A percentile compares a stretch with the other conserved stretches of the same genome.
phyloP scores from a whole-genome alignment of 306 rosid genomes.

The Comarum palustre region DNA sequence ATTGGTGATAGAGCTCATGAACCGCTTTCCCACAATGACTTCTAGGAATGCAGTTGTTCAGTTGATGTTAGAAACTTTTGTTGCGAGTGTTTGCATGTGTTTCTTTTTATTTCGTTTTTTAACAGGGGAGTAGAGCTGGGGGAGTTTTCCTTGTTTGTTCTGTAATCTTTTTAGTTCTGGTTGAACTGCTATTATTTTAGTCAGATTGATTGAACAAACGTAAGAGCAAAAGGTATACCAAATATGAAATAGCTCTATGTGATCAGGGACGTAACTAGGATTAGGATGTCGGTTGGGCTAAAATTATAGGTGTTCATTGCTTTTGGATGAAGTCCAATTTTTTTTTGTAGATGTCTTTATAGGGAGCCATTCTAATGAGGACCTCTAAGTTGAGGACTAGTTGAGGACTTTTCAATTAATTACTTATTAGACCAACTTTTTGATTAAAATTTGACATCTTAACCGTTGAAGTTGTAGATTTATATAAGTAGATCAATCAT shows the following conservation, averaged over 20 bases:
- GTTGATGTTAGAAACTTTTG: neutral
- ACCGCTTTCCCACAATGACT: slow-evolving; percentile 42
- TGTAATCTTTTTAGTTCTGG: neutral
- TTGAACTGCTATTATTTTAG: slow-evolving; percentile 6
- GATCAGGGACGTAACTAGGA: too few species aligned
- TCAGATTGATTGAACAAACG: neutral
- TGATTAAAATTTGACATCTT: too few species aligned
- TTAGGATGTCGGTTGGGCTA: too few species aligned
- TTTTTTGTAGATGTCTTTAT: too few species aligned
- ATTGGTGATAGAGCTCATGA: slow-evolving; percentile 53
- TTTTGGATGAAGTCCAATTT: too few species aligned
- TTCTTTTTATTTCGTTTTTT: neutral
- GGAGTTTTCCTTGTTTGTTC: neutral
- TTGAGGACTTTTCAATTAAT: too few species aligned
- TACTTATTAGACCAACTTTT: too few species aligned
- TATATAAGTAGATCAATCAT: too few species aligned
- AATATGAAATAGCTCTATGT: neutral
- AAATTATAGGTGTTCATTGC: too few species aligned
- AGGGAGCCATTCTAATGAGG: too few species aligned
- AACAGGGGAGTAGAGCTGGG: neutral
- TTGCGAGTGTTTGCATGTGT: neutral
- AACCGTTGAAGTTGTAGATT: too few species aligned
- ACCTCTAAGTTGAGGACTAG: too few species aligned
- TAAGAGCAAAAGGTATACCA: neutral
- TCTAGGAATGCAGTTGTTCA: slow-evolving; percentile 28